Evolutionary conservation across 2,329 filamentous ascomycete species (phyloP).

Genomic region (Sphaceloma murrayae): DNA sequence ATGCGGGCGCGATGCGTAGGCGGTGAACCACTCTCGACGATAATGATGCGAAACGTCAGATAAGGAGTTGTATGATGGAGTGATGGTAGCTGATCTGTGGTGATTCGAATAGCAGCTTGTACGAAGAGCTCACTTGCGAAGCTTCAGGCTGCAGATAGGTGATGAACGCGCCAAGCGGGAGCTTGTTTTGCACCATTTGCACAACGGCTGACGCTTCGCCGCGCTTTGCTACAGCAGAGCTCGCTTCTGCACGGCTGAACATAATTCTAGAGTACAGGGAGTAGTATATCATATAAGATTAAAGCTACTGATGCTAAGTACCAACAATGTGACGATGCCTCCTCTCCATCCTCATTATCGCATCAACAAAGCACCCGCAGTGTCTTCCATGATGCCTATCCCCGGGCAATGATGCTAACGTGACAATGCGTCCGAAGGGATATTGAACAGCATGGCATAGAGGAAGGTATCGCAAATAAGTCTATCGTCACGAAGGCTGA

Average conservation of each 20-base stretch:
- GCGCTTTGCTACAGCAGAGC: too few species aligned
- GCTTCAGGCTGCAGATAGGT: constrained; percentile 16
- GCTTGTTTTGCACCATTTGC: constrained; percentile 16
- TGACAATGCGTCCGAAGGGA: constrained; percentile 8
- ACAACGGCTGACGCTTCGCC: too few species aligned
- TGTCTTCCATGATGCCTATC: not conserved
- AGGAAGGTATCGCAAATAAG: too few species aligned
- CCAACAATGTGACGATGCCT: not conserved
- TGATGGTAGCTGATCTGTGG: too few species aligned
- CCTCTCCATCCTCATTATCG: constrained; percentile 10
- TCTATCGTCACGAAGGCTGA: too few species aligned
- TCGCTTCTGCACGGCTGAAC: too few species aligned
- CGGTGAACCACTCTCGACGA: too few species aligned
- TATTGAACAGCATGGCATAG: too few species aligned
- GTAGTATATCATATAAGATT: constrained; percentile 11
- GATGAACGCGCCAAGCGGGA: constrained; percentile 16
- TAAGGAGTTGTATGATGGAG: not conserved
- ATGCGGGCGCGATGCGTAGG: too few species aligned
- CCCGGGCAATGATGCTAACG: not conserved
- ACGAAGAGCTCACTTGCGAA: not conserved
- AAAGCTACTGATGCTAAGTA: constrained; percentile 10
- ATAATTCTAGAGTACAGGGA: too few species aligned
- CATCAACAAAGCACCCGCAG: too few species aligned
- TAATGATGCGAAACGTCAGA: not conserved
- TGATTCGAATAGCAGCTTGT: constrained; percentile 1